Evolutionary conservation across 805 yeast genomes (phyloP).

Genomic region (Saccharomycopsis lassenensis): DNA sequence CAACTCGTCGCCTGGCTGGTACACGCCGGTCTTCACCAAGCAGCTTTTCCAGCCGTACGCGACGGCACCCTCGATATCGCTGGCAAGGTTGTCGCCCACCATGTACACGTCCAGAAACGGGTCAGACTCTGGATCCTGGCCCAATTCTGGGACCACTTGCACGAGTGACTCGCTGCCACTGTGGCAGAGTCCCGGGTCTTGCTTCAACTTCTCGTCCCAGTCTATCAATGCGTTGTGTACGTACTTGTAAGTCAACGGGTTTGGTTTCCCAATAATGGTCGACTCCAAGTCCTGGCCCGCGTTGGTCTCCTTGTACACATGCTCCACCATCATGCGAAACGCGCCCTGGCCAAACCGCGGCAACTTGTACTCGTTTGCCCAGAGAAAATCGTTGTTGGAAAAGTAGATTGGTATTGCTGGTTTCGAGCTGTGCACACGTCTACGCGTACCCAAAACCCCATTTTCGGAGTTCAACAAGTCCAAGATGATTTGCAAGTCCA

Average conservation of each 20-base stretch:
- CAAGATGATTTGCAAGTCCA: constrained; percentile 67
- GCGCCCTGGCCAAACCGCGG: constrained; percentile 93
- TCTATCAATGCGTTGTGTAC: constrained; percentile 60
- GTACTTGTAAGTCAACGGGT: constrained; percentile 64
- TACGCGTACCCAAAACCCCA: constrained; percentile 55
- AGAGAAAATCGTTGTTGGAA: constrained; percentile 72
- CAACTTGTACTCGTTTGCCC: constrained; percentile 73
- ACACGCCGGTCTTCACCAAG: constrained; percentile 84
- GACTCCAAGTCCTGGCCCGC: constrained; percentile 36
- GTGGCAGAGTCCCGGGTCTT: constrained; percentile 4
- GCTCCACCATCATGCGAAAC: constrained; percentile 51
- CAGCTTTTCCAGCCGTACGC: constrained; percentile 81
- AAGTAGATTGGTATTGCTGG: constrained; percentile 67
- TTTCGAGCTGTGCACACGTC: constrained; percentile 23
- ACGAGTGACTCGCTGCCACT: constrained; percentile 15
- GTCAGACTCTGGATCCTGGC: constrained; percentile 28
- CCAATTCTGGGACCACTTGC: constrained; percentile 35
- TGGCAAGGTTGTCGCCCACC: constrained; percentile 96
- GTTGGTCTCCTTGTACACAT: constrained; percentile 45
- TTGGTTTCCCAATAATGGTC: constrained; percentile 74
- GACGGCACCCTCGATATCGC: constrained; percentile 87
- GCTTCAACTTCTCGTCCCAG: constrained; percentile 33
- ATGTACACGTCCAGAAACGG: constrained; percentile 65
- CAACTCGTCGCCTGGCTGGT: constrained; percentile 38
- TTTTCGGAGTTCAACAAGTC: constrained; percentile 56